Base-by-base conservation (phyloP, 1,284 basidiomycete genomes). In the Boletellus deceptivus region DNA sequence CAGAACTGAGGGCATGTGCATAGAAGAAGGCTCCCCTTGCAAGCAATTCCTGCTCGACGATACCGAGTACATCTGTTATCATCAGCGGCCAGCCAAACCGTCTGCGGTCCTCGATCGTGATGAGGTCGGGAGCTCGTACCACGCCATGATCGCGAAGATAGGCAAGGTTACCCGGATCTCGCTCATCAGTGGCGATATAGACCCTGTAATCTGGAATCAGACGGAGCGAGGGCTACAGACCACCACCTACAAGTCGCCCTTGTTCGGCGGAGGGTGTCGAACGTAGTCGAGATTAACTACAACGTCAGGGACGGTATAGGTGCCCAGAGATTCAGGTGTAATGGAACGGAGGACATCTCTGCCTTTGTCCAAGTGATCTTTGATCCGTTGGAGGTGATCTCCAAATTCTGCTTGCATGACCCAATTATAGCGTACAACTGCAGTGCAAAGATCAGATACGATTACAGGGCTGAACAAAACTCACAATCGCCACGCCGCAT, bases 111-210 rank as follows among this genome's bases (percentile, higher is more conserved):
- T 72, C 70, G 5, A 69, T 59, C 0, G 70, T 71, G 50, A 78
- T 60, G 11, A 78, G 64, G 51, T 79, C 76, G 13, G 59, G 25
- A 35, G 78, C 66, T 37, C 76, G 65, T 31, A 65, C 24, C 11
- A 55, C 66, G 3, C 66, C 72, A 20, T 69, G 59, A 16, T 63
- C 60, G 24, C 59, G 55, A 44, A 76, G 68, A 50, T 70, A 71
- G 17, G 61, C 57, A 14, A 78, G 61, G 17, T 68, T 68, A 0
- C 60, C 62, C 1, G 66, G 60, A 48, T 70, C 67, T 39, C 74
- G 71, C 46, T 79, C 77, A 46, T 78, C 77, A 5, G 76, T 78
- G 3, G 77, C 77, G 14, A 78, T 63, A 62, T 74, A 79, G 56
- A 78, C 73, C n/a, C 76, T 70, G 66, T 40, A 20, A 11, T 42